A percentile compares a stretch with the other conserved stretches of the same genome.
Conservation (phyloP, 495 filamentous ascomycete genomes). For the Aspergillus coremiiformis region DNA sequence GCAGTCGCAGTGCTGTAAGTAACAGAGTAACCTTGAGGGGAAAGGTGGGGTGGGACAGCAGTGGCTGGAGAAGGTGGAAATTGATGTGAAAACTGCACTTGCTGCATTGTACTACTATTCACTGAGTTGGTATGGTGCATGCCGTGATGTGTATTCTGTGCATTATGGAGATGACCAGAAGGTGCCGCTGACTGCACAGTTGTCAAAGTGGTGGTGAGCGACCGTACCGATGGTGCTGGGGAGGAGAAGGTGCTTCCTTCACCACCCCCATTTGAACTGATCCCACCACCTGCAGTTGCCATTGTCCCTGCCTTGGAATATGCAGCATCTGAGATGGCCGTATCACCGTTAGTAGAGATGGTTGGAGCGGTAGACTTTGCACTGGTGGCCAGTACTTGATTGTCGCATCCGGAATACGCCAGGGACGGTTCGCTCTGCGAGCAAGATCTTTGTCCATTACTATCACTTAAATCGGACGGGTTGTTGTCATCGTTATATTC, state of each 20-base stretch:
- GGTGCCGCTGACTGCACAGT: constrained; percentile 86
- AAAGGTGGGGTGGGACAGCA: constrained; percentile 74
- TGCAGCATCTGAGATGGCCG: constrained; percentile 63
- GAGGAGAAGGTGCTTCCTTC: constrained; percentile 87
- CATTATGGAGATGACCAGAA: constrained; percentile 50
- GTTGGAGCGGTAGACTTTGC: constrained; percentile 71
- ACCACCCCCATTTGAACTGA: constrained; percentile 61
- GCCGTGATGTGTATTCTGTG: constrained; percentile 33
- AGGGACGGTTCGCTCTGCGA: constrained; percentile 48
- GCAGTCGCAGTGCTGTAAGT: constrained; percentile 87
- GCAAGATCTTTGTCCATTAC: constrained; percentile 22
- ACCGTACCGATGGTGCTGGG: constrained; percentile 82
- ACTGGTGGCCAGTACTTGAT: constrained; percentile 49
- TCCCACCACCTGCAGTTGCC: constrained; percentile 52
- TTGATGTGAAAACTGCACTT: constrained; percentile 77
- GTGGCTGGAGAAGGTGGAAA: constrained; percentile 73
- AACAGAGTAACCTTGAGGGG: constrained; percentile 59
- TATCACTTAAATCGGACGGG: constrained; percentile 31
- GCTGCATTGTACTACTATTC: constrained; percentile 43
- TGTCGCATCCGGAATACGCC: constrained; percentile 50
- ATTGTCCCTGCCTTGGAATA: constrained; percentile 74
- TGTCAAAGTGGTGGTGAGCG: constrained; percentile 88
- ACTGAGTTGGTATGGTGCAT: constrained; percentile 38
- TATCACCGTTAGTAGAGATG: constrained; percentile 71
- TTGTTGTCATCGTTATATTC: constrained; percentile 42